These are phyloP conservation scores for Yamadazyma tumulicola DNA, from an alignment of 805 yeast genomes.

Conservation along the genomic window DNA sequence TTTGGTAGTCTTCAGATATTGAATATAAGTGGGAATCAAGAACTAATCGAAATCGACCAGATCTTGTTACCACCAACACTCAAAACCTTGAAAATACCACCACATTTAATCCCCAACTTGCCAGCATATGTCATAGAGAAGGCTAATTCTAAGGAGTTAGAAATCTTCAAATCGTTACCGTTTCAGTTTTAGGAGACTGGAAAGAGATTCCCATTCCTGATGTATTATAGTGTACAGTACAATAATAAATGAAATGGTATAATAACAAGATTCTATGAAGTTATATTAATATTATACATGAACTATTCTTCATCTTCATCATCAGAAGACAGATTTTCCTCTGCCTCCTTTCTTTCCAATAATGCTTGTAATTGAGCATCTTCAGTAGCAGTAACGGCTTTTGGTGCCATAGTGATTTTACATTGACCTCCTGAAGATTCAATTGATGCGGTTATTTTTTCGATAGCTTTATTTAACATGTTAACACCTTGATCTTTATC, in stretches of 20 bases:
- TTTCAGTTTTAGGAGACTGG: constrained; percentile 6
- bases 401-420: constrained; percentile 95
- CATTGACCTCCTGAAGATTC: constrained; percentile 77
- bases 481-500: constrained; percentile 89
- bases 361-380: constrained; percentile 97
- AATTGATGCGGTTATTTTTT: constrained; percentile 67
- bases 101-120: constrained; percentile 30
- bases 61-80: constrained; percentile 36
- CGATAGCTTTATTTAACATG: constrained; percentile 74
- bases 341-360: constrained; percentile 89
- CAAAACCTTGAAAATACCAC: constrained; percentile 32
- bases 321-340: constrained; percentile 78
- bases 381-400: constrained; percentile 97
- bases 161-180: constrained; percentile 27
- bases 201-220: no score
- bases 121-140: constrained; percentile 38
- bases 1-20: constrained; percentile 32
- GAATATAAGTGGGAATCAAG: constrained; percentile 42
- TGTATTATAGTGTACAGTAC: no score
- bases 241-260: no score
- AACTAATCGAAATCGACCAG: constrained; percentile 34
- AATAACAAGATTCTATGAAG: neutral
- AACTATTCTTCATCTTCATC: constrained; percentile 50
- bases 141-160: constrained; percentile 33
- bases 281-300: constrained; percentile 1